Evolutionary conservation across 108 stramenopile genomes (phyloP).

Genomic region (Cyclotella sp.): DNA sequence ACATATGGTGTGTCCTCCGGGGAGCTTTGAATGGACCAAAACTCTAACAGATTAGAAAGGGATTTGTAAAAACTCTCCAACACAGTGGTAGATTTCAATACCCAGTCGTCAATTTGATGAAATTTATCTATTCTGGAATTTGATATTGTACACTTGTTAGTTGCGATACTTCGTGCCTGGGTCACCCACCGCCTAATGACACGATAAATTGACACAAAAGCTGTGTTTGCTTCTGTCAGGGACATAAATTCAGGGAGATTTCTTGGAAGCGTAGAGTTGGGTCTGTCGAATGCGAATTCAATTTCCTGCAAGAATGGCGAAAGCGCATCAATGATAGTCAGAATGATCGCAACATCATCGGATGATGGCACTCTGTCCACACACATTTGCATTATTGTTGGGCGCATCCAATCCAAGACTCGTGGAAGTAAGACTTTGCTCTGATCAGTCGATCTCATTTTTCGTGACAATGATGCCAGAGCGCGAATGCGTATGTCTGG

Average conservation of each 20-base stretch:
- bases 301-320: constrained; percentile 19
- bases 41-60: constrained; percentile 27
- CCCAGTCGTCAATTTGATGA: constrained; percentile 1
- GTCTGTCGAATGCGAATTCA: constrained; percentile 10
- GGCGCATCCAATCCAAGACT: constrained; percentile 39
- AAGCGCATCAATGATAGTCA: constrained; percentile 1
- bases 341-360: constrained; percentile 7
- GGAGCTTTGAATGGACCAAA: constrained; percentile 18
- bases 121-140: constrained; percentile 1
- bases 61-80: constrained; percentile 4
- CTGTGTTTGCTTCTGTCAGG: constrained; percentile 21
- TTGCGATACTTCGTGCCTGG: neutral
- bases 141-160: neutral
- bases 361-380: neutral
- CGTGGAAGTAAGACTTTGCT: constrained; percentile 25
- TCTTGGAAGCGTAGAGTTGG: constrained; percentile 7
- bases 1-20: neutral
- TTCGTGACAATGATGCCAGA: constrained; percentile 13
- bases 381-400: constrained; percentile 19
- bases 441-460: constrained; percentile 6
- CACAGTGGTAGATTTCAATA: neutral
- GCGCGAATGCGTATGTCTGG: constrained; percentile 14
- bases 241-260: constrained; percentile 23
- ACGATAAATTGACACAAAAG: constrained; percentile 22
- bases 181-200: constrained; percentile 13